These are phyloP conservation scores for Trametes meyenii DNA, from an alignment of 768 basidiomycete genomes.

Conservation along the genomic window DNA sequence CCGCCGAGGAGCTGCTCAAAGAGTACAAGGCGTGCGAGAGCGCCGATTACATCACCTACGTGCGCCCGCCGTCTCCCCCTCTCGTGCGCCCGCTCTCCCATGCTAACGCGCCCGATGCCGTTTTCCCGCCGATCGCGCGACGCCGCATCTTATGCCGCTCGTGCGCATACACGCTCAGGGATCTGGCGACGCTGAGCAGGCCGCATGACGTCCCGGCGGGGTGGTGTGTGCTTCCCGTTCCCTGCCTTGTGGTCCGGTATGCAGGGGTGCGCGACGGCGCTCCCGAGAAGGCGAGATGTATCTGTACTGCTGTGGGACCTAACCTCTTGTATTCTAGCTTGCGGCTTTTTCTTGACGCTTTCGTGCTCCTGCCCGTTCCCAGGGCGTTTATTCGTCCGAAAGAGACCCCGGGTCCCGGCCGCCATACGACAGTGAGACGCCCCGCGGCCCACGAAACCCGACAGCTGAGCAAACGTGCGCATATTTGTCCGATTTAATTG, in stretches of 20 bases:
- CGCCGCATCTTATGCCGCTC: not conserved
- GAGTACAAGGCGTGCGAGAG: conserved; percentile 98
- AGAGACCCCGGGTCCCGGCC: too few species aligned
- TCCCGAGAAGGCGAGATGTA: not conserved
- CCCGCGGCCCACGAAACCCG: too few species aligned
- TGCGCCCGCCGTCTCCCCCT: conserved; percentile 38
- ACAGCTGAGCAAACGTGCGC: too few species aligned
- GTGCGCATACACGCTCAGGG: conserved; percentile 14
- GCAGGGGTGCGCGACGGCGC: not conserved
- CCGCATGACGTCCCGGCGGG: conserved; percentile 4
- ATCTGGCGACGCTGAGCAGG: conserved; percentile 24
- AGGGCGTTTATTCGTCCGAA: too few species aligned
- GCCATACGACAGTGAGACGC: too few species aligned
- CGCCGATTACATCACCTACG: conserved; percentile 90
- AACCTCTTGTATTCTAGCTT: conserved; percentile 20
- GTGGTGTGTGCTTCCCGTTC: not conserved
- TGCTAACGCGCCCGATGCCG: not conserved
- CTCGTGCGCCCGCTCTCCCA: not conserved
- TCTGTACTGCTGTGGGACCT: conserved; percentile 1
- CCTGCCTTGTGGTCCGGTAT: not conserved
- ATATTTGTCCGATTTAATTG: too few species aligned
- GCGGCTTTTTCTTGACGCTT: not conserved
- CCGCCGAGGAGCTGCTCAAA: conserved; percentile 84
- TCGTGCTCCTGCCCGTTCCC: too few species aligned
- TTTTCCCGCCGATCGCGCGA: too few species aligned